Conservation (phyloP, 2,329 filamentous ascomycete genomes). For the Didymella pinodella region DNA sequence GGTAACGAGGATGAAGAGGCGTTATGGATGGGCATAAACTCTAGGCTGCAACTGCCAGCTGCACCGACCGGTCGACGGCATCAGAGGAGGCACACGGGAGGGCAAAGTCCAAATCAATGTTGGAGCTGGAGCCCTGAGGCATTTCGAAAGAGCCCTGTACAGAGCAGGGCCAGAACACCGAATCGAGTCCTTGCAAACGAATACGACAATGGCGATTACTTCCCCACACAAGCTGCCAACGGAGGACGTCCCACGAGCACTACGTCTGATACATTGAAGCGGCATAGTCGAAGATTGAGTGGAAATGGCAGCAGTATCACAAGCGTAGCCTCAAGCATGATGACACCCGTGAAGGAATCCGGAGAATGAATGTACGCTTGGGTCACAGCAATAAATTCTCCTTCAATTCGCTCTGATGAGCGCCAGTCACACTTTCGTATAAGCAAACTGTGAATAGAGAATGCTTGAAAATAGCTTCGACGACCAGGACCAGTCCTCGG, state of each 20-base stretch:
- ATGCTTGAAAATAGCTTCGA: neutral
- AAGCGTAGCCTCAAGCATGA: constrained; percentile 24
- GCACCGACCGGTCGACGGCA: constrained; percentile 41
- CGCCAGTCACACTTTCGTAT: neutral
- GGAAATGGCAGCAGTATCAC: constrained; percentile 35
- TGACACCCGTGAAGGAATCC: constrained; percentile 23
- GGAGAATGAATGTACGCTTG: constrained; percentile 16
- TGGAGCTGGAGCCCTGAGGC: constrained; percentile 45
- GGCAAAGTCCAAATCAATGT: constrained; percentile 37
- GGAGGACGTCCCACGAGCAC: constrained; percentile 29
- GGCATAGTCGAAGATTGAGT: constrained; percentile 40
- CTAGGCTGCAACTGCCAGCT: constrained; percentile 51
- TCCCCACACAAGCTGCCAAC: constrained; percentile 32
- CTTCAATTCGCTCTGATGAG: neutral
- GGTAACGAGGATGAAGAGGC: constrained; percentile 54
- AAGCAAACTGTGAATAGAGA: neutral
- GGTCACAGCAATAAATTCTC: neutral
- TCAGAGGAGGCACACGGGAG: constrained; percentile 44
- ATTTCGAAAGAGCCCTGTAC: constrained; percentile 50
- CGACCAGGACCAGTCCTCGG: neutral
- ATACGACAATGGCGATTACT: constrained; percentile 34
- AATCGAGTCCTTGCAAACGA: constrained; percentile 28
- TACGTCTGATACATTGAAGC: constrained; percentile 31
- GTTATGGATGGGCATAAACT: constrained; percentile 55
- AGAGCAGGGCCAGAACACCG: constrained; percentile 48